Evolutionary conservation across 2,329 filamentous ascomycete genomes (phyloP).

Genomic region (Fusarium staphyleae): DNA sequence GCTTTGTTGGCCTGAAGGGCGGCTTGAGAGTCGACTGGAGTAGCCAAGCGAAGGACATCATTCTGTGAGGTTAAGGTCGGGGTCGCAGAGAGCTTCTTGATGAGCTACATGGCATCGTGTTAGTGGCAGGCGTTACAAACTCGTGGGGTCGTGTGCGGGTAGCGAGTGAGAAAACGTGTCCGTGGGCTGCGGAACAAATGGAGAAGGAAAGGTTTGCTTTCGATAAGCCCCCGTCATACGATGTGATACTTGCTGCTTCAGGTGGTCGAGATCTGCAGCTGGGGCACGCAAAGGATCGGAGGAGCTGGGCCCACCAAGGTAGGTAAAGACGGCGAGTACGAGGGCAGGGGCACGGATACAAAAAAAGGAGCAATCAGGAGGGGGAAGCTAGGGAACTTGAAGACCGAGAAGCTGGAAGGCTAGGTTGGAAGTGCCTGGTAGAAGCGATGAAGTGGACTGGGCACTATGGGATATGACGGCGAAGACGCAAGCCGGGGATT

Average conservation of each 20-base stretch:
- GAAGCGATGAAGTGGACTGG: constrained; percentile 25
- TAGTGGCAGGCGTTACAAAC: constrained; percentile 29
- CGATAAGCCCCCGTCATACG: constrained; percentile 29
- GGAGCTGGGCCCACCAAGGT: constrained; percentile 4
- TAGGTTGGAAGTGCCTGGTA: constrained; percentile 12
- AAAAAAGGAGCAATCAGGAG: constrained; percentile 8
- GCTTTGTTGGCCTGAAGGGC: constrained; percentile 96
- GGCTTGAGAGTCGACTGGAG: constrained; percentile 76
- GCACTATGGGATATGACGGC: constrained; percentile 35
- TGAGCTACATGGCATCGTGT: constrained; percentile 70
- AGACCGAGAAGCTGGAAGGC: constrained; percentile 10
- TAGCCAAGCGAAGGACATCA: constrained; percentile 59
- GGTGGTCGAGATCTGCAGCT: constrained; percentile 23
- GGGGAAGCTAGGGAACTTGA: constrained; percentile 9
- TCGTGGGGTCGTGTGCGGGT: constrained; percentile 25
- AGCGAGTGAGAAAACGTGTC: constrained; percentile 32
- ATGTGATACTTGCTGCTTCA: constrained; percentile 9
- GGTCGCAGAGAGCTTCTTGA: constrained; percentile 95
- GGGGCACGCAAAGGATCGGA: constrained; percentile 16
- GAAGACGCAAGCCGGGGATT: constrained; percentile 29
- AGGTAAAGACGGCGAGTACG: constrained; percentile 11
- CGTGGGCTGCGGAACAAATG: constrained; percentile 26
- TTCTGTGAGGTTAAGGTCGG: constrained; percentile 82
- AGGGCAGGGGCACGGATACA: constrained; percentile 7
- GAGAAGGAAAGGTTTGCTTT: constrained; percentile 32